Base-by-base conservation (phyloP, 2,329 filamentous ascomycete species). In the Hansfordia pulvinata region DNA sequence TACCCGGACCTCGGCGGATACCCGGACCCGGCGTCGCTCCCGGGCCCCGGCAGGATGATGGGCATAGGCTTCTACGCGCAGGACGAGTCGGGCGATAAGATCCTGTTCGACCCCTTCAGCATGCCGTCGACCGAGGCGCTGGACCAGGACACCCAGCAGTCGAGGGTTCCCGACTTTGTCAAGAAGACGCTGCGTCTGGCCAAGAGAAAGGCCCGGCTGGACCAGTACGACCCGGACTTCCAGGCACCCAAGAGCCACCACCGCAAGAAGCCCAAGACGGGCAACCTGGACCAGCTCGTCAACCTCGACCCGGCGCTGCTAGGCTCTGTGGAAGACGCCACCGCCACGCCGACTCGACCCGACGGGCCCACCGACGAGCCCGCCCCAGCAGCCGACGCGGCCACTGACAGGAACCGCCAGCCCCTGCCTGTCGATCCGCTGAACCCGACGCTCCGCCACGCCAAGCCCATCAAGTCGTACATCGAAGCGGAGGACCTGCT, bases 41-140 rank as follows among this genome's bases (percentile, higher is more conserved):
- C 64, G 0, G 64, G 70, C 30, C 61, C 62, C 6, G 60, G 63
- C 26, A 54, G 63, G 17, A 64, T 60, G 44, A 52, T 72, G 35
- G 69, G 69, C 10, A 64, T 69, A 54, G 68, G 66, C 8, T 73
- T 72, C 43, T 74, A 72, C 40, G 60, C 72, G 30, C 66, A 69
- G 37, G 64, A 69, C 32, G 63, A 69, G 35, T 59, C 57, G 13
- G 57, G 62, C 2, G 65, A 72, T 42, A 66, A 55, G 39, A 73
- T 73, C 42, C 43, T 73, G 3, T 74, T 73, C 31, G 64, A 74
- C 34, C 61, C 62, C 7, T 73, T 70, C 39, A 61, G 71, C 36
- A 54, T 56, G 16, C 68, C 67, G 5, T 49, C 60, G 9, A 52
- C 54, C 4, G 60, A 64, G 4, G 45, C 47, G 8, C 39, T 67